These are phyloP conservation scores for Xylaria sp. DNA, from an alignment of 2,329 filamentous ascomycete genomes.

Conservation along the genomic window DNA sequence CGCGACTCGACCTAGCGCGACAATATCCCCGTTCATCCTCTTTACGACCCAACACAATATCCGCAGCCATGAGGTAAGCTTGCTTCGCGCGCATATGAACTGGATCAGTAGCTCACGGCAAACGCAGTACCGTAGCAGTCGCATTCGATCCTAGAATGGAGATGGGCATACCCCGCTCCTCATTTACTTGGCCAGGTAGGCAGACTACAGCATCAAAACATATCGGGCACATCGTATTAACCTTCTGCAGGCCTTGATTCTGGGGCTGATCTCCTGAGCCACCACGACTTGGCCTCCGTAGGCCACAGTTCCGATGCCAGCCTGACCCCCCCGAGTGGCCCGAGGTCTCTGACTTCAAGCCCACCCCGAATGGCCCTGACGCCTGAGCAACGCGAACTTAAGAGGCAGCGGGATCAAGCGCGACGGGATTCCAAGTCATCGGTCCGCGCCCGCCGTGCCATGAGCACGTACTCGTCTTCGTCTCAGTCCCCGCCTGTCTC, in stretches of 20 bases:
- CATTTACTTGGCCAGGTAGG: slow-evolving; percentile 51
- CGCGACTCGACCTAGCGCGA: slow-evolving; percentile 39
- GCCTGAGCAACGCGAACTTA: slow-evolving; percentile 63
- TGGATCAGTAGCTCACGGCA: slow-evolving; percentile 7
- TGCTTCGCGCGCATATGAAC: background rate
- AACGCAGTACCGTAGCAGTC: slow-evolving; percentile 50
- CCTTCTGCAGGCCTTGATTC: slow-evolving; percentile 38
- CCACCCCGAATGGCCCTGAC: slow-evolving; percentile 58
- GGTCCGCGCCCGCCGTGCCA: slow-evolving; percentile 53
- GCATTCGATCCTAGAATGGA: slow-evolving; percentile 54
- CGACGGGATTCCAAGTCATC: slow-evolving; percentile 61
- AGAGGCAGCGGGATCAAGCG: slow-evolving; percentile 61
- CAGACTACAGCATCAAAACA: background rate
- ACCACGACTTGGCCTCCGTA: slow-evolving; percentile 51
- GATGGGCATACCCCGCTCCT: slow-evolving; percentile 53
- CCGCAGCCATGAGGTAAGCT: slow-evolving; percentile 43
- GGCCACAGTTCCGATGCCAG: slow-evolving; percentile 51
- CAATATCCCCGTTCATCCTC: slow-evolving; percentile 32
- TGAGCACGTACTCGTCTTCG: slow-evolving; percentile 45
- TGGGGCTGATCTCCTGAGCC: slow-evolving; percentile 43
- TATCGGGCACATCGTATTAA: background rate
- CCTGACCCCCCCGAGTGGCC: slow-evolving; percentile 52
- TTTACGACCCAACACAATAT: slow-evolving; percentile 20
- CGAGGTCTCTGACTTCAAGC: slow-evolving; percentile 60
- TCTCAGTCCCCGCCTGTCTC: slow-evolving; percentile 46